A percentile compares a stretch with the other conserved stretches of the same genome.
Evolutionary conservation across 441 rosid genomes (phyloP).

Genomic region (Metrosideros polymorpha): DNA sequence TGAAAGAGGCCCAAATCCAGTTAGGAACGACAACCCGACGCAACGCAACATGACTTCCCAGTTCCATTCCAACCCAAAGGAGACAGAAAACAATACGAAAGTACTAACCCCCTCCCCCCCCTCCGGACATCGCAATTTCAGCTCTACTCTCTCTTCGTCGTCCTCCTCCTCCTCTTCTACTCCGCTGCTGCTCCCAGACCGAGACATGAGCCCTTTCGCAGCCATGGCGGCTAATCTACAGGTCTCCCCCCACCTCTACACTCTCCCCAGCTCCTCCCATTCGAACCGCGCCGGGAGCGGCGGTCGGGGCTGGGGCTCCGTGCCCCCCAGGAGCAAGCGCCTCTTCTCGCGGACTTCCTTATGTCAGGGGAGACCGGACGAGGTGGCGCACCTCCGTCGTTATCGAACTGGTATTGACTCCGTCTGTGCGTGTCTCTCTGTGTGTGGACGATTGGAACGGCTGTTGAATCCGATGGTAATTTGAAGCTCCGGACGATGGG

Average conservation of each 20-base stretch:
- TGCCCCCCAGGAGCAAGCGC: background rate
- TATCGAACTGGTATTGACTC: background rate
- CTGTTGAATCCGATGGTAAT: background rate
- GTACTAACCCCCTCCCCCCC: too few species aligned
- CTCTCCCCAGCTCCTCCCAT: background rate
- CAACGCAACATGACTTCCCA: background rate
- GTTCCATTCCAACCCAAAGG: background rate
- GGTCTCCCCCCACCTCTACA: background rate
- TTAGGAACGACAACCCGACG: background rate
- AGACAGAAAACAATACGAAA: background rate
- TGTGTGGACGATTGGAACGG: background rate
- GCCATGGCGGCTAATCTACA: slow-evolving; percentile 5
- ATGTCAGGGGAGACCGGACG: background rate
- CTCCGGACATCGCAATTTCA: too few species aligned
- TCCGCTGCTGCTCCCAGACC: background rate
- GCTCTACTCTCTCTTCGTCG: background rate
- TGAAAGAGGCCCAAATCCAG: background rate
- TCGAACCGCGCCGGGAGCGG: background rate
- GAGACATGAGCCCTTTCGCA: slow-evolving; percentile 5
- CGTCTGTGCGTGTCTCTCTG: background rate
- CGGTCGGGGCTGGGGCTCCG: background rate
- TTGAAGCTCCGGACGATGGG: background rate
- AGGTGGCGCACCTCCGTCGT: background rate
- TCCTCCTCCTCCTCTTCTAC: background rate
- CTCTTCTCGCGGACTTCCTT: background rate